Base-by-base conservation (phyloP, 2,329 filamentous ascomycete species). In the Pseudocercospora pini-densiflorae region DNA sequence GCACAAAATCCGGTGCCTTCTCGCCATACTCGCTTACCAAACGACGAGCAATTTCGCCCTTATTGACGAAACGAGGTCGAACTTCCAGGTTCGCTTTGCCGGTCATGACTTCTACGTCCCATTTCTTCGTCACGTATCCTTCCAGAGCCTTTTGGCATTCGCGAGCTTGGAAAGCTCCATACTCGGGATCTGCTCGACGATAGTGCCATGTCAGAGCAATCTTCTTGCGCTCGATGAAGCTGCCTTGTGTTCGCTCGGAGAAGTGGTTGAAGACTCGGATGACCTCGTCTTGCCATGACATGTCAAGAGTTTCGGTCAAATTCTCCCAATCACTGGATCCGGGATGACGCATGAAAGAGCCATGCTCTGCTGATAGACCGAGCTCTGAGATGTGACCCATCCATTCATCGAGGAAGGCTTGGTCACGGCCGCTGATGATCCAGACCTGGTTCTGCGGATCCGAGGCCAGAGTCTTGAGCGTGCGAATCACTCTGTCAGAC, bases 131-230 rank as follows among this genome's bases (percentile, higher is more conserved):
- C 0, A 97, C 90, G 0, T 89, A 92, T 4, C 85, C 83, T 77
- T 96, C 90, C 16, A 99, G 87, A 71, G 94, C 88, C 77, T 90
- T 91, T 70, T 93, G 90, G 75, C 93, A 96, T 77, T 94, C 90
- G 12, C 68, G 87, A 5, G 94, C 89, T 81, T 94, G 91, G 79
- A 92, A 91, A 0, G 88, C 81, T 19, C 93, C 94, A 69, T 92
- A 92, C 72, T 96, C 92, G 0, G 92, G 93, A 75, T 97, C 93
- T 1, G 93, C 93, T 29, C 92, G 89, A 47, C 95, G 92, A 80
- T 98, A 99, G 77, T 99, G 95, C 95, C 95, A 98, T 2, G 95
- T 98, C 58, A 98, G 82, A 4, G 95, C 94, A 70, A 96, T 95
- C 70, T 93, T 91, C 81, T 99, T 99, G 67, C 91, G 89, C 80